Evolutionary conservation across 2,329 filamentous ascomycete species (phyloP).

Genomic region (Epichloe sibirici): DNA sequence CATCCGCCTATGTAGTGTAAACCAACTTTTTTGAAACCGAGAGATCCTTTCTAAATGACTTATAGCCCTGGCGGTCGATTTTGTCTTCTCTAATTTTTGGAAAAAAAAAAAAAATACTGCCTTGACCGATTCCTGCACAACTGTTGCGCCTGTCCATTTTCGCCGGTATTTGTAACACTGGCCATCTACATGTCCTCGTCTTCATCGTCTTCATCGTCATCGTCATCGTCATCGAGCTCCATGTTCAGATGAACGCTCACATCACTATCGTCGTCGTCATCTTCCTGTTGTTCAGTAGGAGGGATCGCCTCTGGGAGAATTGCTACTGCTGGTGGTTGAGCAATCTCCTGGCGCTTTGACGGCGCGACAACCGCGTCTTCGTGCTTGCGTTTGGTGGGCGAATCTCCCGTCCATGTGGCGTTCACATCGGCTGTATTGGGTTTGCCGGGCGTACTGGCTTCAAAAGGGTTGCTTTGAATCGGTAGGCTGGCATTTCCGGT

Average conservation of each 20-base stretch:
- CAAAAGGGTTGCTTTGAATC: constrained; percentile 25
- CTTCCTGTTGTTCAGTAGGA: constrained; percentile 15
- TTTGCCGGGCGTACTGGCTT: constrained; percentile 10
- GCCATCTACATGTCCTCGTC: constrained; percentile 17
- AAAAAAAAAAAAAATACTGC: too few relatives aligned
- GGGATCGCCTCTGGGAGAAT: constrained; percentile 10
- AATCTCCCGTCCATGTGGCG: constrained; percentile 12
- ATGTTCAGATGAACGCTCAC: constrained; percentile 48
- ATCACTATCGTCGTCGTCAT: constrained; percentile 33
- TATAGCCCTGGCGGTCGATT: too few relatives aligned
- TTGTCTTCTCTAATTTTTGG: too few relatives aligned
- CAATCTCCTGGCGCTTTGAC: constrained; percentile 29
- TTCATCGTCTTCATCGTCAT: constrained; percentile 31
- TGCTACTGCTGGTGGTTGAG: constrained; percentile 12
- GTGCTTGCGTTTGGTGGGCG: constrained; percentile 27
- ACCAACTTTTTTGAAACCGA: neutral
- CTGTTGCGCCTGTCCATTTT: neutral
- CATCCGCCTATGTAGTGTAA: neutral
- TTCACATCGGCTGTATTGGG: neutral
- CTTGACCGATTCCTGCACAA: neutral
- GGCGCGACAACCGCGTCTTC: constrained; percentile 22
- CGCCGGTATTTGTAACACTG: neutral
- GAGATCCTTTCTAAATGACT: neutral
- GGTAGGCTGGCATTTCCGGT: constrained; percentile 15
- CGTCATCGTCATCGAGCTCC: constrained; percentile 42